These are phyloP conservation scores for Ascochyta clinopodiicola DNA, from an alignment of 2,329 filamentous ascomycete species.

Conservation along the genomic window DNA sequence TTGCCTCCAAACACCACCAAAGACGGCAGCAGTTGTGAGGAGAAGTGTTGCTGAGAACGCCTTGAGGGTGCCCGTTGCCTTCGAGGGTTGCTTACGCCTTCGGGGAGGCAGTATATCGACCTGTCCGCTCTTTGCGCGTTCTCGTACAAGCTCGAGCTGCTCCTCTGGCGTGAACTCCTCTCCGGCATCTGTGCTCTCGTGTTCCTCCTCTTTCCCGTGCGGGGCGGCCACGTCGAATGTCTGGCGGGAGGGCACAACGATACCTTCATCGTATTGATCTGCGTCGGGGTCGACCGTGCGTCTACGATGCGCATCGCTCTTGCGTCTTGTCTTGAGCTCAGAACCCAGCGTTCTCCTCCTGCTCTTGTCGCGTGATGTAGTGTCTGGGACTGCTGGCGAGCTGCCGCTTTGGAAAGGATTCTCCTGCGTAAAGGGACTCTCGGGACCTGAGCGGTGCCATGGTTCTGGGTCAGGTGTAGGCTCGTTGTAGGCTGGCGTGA, in stretches of 20 bases:
- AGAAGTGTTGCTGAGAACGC: slow-evolving; percentile 75
- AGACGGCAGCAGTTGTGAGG: slow-evolving; percentile 71
- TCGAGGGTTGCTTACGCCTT: slow-evolving; percentile 38
- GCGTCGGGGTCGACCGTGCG: slow-evolving; percentile 51
- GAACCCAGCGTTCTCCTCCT: slow-evolving; percentile 60
- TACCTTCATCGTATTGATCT: slow-evolving; percentile 59
- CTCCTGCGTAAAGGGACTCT: slow-evolving; percentile 80
- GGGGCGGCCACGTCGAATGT: slow-evolving; percentile 65
- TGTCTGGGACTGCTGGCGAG: slow-evolving; percentile 61
- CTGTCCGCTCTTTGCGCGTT: slow-evolving; percentile 66
- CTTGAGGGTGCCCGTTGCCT: slow-evolving; percentile 59
- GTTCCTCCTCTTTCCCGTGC: slow-evolving; percentile 46
- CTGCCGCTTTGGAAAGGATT: slow-evolving; percentile 93
- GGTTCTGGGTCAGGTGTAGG: slow-evolving; percentile 59
- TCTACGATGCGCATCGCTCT: slow-evolving; percentile 52
- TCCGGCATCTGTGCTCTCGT: slow-evolving; percentile 67
- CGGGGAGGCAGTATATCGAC: slow-evolving; percentile 55
- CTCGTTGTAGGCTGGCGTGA: slow-evolving; percentile 51
- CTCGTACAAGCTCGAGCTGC: slow-evolving; percentile 74
- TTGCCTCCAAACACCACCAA: slow-evolving; percentile 85
- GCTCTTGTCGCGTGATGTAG: slow-evolving; percentile 50
- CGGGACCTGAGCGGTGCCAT: slow-evolving; percentile 52
- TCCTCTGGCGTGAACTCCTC: slow-evolving; percentile 96
- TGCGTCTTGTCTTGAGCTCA: slow-evolving; percentile 50
- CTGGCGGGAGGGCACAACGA: slow-evolving; percentile 61